phyloP scores from a whole-genome alignment of 2,329 filamentous ascomycete species.

The Dactylellina cionopaga region DNA sequence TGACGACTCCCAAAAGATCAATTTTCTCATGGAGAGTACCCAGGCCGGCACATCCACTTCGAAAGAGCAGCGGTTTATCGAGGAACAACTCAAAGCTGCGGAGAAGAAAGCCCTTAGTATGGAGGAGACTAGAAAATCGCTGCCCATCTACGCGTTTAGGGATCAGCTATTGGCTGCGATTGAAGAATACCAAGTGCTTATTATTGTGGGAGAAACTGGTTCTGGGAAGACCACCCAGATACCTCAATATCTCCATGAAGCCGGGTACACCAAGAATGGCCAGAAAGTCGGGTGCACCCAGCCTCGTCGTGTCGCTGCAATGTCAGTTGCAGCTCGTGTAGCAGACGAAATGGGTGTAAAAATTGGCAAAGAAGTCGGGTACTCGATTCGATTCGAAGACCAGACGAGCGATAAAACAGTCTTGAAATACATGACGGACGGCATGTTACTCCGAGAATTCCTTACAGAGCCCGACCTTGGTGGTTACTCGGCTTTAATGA shows the following conservation, averaged over 20 bases:
- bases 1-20: slow-evolving; percentile 86
- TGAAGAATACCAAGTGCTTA: slow-evolving; percentile 84
- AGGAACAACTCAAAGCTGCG: slow-evolving; percentile 84
- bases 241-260: slow-evolving; percentile 91
- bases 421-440: slow-evolving; percentile 96
- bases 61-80: slow-evolving; percentile 80
- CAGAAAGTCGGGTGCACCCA: slow-evolving; percentile 93
- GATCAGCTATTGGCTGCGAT: slow-evolving; percentile 87
- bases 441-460: slow-evolving; percentile 89
- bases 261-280: slow-evolving; percentile 84
- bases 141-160: slow-evolving; percentile 89
- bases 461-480: slow-evolving; percentile 86
- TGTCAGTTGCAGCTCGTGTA: slow-evolving; percentile 96
- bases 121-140: slow-evolving; percentile 86
- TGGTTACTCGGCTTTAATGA: slow-evolving; percentile 88
- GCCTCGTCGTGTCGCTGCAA: slow-evolving; percentile 91
- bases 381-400: slow-evolving; percentile 94
- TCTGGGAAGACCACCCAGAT: slow-evolving; percentile 96
- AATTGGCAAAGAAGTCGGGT: slow-evolving; percentile 90
- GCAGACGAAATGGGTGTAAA: slow-evolving; percentile 92
- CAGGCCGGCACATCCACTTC: slow-evolving; percentile 76
- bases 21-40: slow-evolving; percentile 80
- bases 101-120: slow-evolving; percentile 89
- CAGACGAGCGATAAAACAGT: slow-evolving; percentile 89
- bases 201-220: slow-evolving; percentile 94